Conservation (phyloP, 208 protist genomes). For the Leishmania lainsoni region DNA sequence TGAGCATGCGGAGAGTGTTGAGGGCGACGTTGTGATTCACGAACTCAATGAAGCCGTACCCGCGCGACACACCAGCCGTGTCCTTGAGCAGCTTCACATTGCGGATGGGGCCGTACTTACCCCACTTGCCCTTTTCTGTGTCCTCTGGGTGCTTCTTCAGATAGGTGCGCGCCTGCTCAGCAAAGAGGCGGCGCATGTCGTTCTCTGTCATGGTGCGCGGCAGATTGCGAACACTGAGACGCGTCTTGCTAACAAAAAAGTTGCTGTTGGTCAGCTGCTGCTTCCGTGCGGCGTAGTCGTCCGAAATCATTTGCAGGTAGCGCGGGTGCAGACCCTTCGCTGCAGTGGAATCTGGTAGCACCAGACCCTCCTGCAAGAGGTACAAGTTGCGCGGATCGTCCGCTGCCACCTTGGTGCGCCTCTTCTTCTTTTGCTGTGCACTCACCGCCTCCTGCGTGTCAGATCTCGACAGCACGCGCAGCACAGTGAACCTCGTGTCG, state of each 20-base stretch:
- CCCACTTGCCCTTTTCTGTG: constrained; percentile 78
- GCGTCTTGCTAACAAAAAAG: constrained; percentile 91
- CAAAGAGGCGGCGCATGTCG: constrained; percentile 84
- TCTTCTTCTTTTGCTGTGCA: constrained; percentile 87
- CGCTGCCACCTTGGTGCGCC: constrained; percentile 85
- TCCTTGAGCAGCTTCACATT: constrained; percentile 89
- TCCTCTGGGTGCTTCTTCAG: constrained; percentile 76
- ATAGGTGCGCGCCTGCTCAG: constrained; percentile 66
- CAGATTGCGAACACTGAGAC: constrained; percentile 91
- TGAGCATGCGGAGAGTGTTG: constrained; percentile 76
- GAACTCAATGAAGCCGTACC: constrained; percentile 94
- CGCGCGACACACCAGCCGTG: constrained; percentile 77
- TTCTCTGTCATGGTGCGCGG: constrained; percentile 89
- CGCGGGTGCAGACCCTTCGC: constrained; percentile 77
- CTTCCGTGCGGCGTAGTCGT: constrained; percentile 87
- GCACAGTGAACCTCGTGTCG: constrained; percentile 84
- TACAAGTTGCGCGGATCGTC: constrained; percentile 91
- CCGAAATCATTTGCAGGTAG: constrained; percentile 85
- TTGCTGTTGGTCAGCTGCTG: constrained; percentile 88
- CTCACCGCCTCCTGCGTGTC: constrained; percentile 82
- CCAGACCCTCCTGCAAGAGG: constrained; percentile 87
- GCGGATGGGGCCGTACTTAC: constrained; percentile 90
- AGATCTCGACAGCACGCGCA: constrained; percentile 76
- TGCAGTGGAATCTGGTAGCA: constrained; percentile 74
- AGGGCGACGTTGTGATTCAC: constrained; percentile 92